Conservation (phyloP, 2,329 filamentous ascomycete species). For the Graphilbum fragrans region DNA sequence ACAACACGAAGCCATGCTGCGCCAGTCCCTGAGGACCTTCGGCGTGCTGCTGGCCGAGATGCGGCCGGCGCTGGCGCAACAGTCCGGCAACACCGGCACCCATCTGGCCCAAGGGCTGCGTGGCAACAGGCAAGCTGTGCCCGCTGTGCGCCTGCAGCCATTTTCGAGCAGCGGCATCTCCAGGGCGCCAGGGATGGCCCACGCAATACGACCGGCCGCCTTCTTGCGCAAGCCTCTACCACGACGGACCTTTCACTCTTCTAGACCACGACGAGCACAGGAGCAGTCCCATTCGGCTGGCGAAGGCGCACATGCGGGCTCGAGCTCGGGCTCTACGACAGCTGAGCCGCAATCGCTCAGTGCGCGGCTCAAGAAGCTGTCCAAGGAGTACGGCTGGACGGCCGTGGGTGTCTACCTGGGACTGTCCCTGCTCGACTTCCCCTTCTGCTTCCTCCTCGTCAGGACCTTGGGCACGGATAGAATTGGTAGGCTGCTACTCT, state of each 20-base stretch:
- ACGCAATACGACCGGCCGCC: neutral
- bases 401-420: constrained; percentile 83
- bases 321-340: neutral
- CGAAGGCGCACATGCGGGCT: neutral
- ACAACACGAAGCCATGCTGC: neutral
- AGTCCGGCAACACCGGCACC: neutral
- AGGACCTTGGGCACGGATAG: constrained; percentile 70
- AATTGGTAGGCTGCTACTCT: constrained; percentile 48
- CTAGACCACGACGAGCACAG: constrained; percentile 13
- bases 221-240: constrained; percentile 2
- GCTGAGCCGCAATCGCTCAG: constrained; percentile 41
- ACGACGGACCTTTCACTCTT: constrained; percentile 17
- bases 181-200: neutral
- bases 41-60: neutral
- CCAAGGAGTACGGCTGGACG: constrained; percentile 87
- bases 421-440: constrained; percentile 79
- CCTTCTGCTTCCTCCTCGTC: constrained; percentile 87
- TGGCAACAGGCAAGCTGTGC: neutral
- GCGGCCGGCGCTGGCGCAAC: neutral
- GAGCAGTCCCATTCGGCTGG: constrained; percentile 5
- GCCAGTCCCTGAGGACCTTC: neutral
- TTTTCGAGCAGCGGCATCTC: neutral
- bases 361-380: constrained; percentile 68
- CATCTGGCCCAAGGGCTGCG: neutral
- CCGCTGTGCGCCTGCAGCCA: neutral